Evolutionary conservation across 495 filamentous ascomycete genomes (phyloP), one percentile per base, ranked within the genome.

Genomic region (Glonium stellatum): DNA sequence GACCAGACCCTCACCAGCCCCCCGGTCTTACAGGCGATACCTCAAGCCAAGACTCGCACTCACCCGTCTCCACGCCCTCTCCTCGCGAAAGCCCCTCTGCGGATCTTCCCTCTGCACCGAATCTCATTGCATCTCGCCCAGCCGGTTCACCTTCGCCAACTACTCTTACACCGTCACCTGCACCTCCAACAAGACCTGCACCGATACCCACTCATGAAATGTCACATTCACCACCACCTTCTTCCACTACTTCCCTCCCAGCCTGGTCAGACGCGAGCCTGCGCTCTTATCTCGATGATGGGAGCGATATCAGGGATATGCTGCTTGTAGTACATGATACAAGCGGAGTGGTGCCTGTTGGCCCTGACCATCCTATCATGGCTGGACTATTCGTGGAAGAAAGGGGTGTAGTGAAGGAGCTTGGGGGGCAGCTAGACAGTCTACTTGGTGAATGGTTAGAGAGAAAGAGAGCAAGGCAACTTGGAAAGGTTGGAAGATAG

Each of bases 301-400:
- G 87, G 46, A 86, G 81, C n/a, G 91, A 96, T 60, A 88, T 98
- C 64, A 83, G 88, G 46, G 93, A 98, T 69, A 78, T 97, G 69
- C 81, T 97, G 55, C 79, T 92, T 9, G 86, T 98, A 49, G 90
- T 98, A 27, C 88, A 95, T 69, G 91, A 97, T 72, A 93, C 89
- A 73, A 87, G 82, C 22, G 87, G 87, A 58, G 83, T 91, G 35
- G 80, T 82, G 53, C 87, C 89, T 34, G 85, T 86, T 11, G 82
- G 84, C 0, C 80, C 82, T 34, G 88, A 95, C 49, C 90, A 97
- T 76, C 91, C 92, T 0, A 79, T 96, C 25, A 89, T 89, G 25
- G 82, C 82, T 4, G 82, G 82, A 23, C 71, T 97, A 35, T 97
- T 92, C 77, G 85, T 82, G 56, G 89, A 93, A 65, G 87, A 95